A percentile compares a stretch with the other conserved stretches of the same genome.
These are phyloP conservation scores for Colletotrichum liaoningense DNA, from an alignment of 2,329 filamentous ascomycete genomes.

Conservation along the genomic window DNA sequence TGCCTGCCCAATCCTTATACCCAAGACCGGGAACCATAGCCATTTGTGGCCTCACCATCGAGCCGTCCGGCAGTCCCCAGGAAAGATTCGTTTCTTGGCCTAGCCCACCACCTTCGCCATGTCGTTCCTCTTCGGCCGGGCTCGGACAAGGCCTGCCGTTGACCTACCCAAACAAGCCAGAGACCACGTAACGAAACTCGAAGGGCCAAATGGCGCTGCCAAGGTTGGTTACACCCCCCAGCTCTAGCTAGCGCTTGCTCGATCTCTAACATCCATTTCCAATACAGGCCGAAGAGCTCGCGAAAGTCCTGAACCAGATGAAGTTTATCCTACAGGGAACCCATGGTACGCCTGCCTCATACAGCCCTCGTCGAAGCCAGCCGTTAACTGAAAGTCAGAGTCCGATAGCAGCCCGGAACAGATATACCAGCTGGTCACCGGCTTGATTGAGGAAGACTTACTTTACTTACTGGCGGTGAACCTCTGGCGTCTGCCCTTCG, in stretches of 20 bases:
- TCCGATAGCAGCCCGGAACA: conserved; percentile 87
- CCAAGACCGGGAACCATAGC: neutral
- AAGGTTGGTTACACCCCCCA: conserved; percentile 52
- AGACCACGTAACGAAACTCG: conserved; percentile 64
- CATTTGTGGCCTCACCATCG: neutral
- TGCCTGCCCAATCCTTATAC: neutral
- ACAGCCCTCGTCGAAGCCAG: neutral
- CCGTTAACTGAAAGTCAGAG: conserved; percentile 64
- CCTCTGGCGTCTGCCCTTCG: conserved; percentile 90
- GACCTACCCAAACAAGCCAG: conserved; percentile 68
- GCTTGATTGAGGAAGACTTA: conserved; percentile 89
- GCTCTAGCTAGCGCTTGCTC: conserved; percentile 23
- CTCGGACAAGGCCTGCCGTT: conserved; percentile 61
- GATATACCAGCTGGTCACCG: conserved; percentile 85
- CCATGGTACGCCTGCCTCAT: conserved; percentile 70
- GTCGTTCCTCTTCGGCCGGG: conserved; percentile 69
- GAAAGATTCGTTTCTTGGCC: neutral
- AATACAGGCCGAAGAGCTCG: conserved; percentile 83
- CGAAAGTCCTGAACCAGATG: conserved; percentile 88
- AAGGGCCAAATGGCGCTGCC: conserved; percentile 58
- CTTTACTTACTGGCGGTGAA: conserved; percentile 85
- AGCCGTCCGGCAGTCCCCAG: neutral
- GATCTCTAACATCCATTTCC: conserved; percentile 38
- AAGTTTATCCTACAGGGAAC: conserved; percentile 94
- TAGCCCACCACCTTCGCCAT: conserved; percentile 44